These are phyloP conservation scores for Coemansia sp. DNA, from an alignment of 192 early-diverging fungal species.

Conservation along the genomic window DNA sequence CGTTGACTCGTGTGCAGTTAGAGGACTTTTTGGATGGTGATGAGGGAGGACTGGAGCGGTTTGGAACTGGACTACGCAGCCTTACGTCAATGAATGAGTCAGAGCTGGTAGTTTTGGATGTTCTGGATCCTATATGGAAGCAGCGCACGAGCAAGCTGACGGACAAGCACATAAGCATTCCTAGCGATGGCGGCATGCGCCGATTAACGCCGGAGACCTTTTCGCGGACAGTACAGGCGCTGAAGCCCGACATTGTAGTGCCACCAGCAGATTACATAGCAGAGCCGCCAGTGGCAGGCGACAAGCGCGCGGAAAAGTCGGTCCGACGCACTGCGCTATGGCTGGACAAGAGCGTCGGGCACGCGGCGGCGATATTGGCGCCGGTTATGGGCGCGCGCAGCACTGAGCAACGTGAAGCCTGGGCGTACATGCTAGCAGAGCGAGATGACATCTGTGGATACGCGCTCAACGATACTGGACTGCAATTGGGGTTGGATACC, in stretches of 20 bases:
- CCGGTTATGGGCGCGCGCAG: slow-evolving; percentile 49
- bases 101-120: slow-evolving; percentile 37
- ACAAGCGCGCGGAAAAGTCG: slow-evolving; percentile 52
- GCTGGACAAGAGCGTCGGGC: slow-evolving; percentile 38
- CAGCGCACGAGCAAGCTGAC: slow-evolving; percentile 22
- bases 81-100: slow-evolving; percentile 25
- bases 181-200: slow-evolving; percentile 35
- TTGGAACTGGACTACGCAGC: slow-evolving; percentile 20
- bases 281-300: slow-evolving; percentile 37
- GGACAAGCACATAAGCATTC: slow-evolving; percentile 43
- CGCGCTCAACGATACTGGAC: slow-evolving; percentile 36
- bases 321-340: slow-evolving; percentile 39
- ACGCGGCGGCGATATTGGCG: slow-evolving; percentile 40
- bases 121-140: slow-evolving; percentile 32
- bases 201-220: slow-evolving; percentile 35
- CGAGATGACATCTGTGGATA: slow-evolving; percentile 32
- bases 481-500: slow-evolving; percentile 24
- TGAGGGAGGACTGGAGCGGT: slow-evolving; percentile 4
- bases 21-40: slow-evolving; percentile 50
- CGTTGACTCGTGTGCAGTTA: slow-evolving; percentile 40
- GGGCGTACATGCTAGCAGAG: slow-evolving; percentile 21
- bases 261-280: slow-evolving; percentile 47
- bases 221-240: slow-evolving; percentile 22
- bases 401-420: slow-evolving; percentile 30
- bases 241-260: slow-evolving; percentile 41